Base-by-base conservation (phyloP, 306 rosid species). In the Cicer arietinum region DNA sequence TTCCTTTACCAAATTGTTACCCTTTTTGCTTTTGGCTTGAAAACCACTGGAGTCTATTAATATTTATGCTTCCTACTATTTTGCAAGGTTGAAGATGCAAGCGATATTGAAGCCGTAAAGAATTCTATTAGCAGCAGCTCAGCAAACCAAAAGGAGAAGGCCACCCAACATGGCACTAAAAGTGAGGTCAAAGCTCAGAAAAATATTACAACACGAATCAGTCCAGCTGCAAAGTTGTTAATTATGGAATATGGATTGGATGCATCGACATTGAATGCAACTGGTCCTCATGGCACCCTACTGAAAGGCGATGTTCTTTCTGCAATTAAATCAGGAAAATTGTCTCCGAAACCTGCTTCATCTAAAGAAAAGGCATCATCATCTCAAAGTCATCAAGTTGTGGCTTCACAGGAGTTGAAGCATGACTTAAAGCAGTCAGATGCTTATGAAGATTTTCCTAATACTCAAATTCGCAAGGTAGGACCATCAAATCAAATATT, bases 391-490 rank as follows among this genome's bases (percentile, higher is more conserved):
- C 82, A 40, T 77, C 81, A 83, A 75, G 81, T 83, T 76, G 75
- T 80, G 30, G 67, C 84, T 30, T 65, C 91, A 73, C 67, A 64
- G 61, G 85, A 81, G 56, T 79, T 89, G 47, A 89, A 69, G 60
- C 79, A 92, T 78, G 80, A 74, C 60, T 16, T 48, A 52, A 80
- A 90, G 83, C 91, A 84, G 76, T 43, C 82, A 63, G 93, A 88
- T 83, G 78, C 90, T 61, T 94, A 83, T 85, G 96, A 86, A 84
- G 96, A 94, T 88, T 84, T 90, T 14, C 93, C 95, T 48, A 94
- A 94, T 80, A 92, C 89, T 83, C 97, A 90, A 83, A 92, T 94
- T 79, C 96, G 96, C 70, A 94, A 94, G 95, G 99, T 92, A 81
- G 39, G 74, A 61, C 66, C 81, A 13, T 73, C 62, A 30, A 80